Evolutionary conservation across 2,329 filamentous ascomycete species (phyloP), one percentile per base, ranked within the genome.

Genomic region (Penicillium expansum): DNA sequence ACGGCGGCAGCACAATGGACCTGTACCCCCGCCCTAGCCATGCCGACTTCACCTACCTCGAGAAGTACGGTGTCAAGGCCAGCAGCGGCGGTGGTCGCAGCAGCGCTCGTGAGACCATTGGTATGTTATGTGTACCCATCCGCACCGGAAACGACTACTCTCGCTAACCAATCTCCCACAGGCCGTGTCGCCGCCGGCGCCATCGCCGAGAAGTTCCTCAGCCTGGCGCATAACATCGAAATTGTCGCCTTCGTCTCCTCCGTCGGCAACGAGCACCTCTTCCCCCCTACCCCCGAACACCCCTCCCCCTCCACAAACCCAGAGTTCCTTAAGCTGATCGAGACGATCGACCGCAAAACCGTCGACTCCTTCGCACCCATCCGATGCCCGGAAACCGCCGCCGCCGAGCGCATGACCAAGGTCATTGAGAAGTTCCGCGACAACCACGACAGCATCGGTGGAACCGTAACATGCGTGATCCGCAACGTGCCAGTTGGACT

Each of bases 21-120:
- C 79, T 86, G 61, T 97, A 89, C 82, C 94, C 94, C 5, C 85
- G 94, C 50, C 94, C 93, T 35, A 91, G 87, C 72, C 94, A 97
- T 77, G 93, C 94, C 58, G 93, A 97, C 77, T 97, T 89, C 85
- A 97, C 94, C 59, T 97, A 97, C 78, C 82, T 96, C 59, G 90
- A 96, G 76, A 97, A 97, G 79, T 99, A 99, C 75, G 93, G 93
- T 56, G 87, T 95, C 66, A 95, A 95, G 80, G 92, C 94, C 37
- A 90, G 86, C 73, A 92, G 87, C 60, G 93, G 94, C 57, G 93
- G 94, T 66, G 93, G 94, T 52, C 84, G 94, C 61, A 92, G 89
- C 73, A 92, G 88, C 73, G 94, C 94, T n/a, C 83, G 93, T 63
- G 93, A 97, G 82, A 97, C 93, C 11, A 96, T 97, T 71, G 91